Conservation (phyloP, 768 basidiomycete genomes). For the Coprinopsis cinerea region DNA sequence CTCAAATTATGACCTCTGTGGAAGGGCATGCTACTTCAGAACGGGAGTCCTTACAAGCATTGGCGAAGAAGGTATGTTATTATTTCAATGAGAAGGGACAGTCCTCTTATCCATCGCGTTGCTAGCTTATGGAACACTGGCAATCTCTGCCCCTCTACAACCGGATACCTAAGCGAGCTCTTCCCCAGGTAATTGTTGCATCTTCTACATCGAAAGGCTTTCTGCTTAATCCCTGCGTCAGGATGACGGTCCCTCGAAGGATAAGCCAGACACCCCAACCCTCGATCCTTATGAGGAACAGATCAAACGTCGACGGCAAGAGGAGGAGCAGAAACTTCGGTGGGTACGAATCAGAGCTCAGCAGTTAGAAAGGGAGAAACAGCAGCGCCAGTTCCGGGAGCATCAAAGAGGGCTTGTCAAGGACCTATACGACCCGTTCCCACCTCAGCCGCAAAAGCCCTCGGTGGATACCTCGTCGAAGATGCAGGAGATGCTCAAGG, state of each 20-base stretch:
- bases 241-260: not conserved
- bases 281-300: not conserved
- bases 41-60: conserved; percentile 46
- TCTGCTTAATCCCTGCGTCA: too few species aligned
- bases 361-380: not conserved
- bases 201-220: too few species aligned
- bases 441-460: not conserved
- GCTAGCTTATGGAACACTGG: conserved; percentile 78
- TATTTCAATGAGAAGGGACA: not conserved
- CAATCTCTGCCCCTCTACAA: conserved; percentile 67
- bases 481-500: conserved; percentile 19
- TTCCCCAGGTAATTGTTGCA: conserved; percentile 23
- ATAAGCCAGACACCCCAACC: not conserved
- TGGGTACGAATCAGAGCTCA: not conserved
- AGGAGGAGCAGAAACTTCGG: not conserved
- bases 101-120: not conserved
- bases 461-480: conserved; percentile 2
- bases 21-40: conserved; percentile 46
- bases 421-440: not conserved
- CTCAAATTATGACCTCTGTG: conserved; percentile 58
- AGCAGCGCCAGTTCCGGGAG: not conserved
- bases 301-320: not conserved
- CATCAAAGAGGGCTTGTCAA: not conserved
- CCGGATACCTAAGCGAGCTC: conserved; percentile 75
- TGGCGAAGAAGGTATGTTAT: conserved; percentile 57